These are phyloP conservation scores for Calvatia gigantea DNA, from an alignment of 768 basidiomycete species.

Conservation along the genomic window DNA sequence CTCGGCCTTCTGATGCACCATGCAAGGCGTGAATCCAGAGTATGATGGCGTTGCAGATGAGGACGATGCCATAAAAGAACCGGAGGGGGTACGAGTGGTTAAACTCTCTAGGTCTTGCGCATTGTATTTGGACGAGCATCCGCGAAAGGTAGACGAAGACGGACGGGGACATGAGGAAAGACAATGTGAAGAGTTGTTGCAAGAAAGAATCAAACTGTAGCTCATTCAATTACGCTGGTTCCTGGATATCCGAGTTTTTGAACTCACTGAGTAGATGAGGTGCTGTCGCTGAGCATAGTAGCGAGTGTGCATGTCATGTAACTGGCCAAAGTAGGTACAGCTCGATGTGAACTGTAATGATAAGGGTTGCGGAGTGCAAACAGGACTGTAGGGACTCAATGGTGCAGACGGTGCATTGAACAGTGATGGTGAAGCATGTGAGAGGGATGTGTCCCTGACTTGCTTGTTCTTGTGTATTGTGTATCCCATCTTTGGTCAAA, in stretches of 20 bases:
- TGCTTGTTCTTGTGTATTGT: slow-evolving; percentile 12
- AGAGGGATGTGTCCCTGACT: background rate
- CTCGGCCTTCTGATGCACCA: slow-evolving; percentile 52
- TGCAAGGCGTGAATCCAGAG: slow-evolving; percentile 59
- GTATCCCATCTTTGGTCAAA: slow-evolving; percentile 4
- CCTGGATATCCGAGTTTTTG: slow-evolving; percentile 10
- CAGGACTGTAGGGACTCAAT: background rate
- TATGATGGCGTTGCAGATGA: slow-evolving; percentile 54
- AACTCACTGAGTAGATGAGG: slow-evolving; percentile 60
- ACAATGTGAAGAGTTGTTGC: slow-evolving; percentile 71
- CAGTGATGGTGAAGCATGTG: background rate
- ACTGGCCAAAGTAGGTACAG: slow-evolving; percentile 5
- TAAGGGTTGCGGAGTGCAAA: background rate
- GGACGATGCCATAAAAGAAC: slow-evolving; percentile 58
- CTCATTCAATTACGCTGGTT: slow-evolving; percentile 3
- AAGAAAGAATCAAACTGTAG: slow-evolving; percentile 64
- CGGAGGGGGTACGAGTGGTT: slow-evolving; percentile 64
- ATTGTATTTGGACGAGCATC: slow-evolving; percentile 59
- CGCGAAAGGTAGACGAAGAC: slow-evolving; percentile 54
- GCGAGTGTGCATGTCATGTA: slow-evolving; percentile 57
- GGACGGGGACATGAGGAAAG: slow-evolving; percentile 74
- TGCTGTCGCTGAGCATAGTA: slow-evolving; percentile 69
- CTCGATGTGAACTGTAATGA: background rate
- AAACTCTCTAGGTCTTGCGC: slow-evolving; percentile 63
- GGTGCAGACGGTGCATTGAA: too few species aligned